Evolutionary conservation across 2,329 filamentous ascomycete genomes (phyloP).

Genomic region (Lasiodiplodia sp.): DNA sequence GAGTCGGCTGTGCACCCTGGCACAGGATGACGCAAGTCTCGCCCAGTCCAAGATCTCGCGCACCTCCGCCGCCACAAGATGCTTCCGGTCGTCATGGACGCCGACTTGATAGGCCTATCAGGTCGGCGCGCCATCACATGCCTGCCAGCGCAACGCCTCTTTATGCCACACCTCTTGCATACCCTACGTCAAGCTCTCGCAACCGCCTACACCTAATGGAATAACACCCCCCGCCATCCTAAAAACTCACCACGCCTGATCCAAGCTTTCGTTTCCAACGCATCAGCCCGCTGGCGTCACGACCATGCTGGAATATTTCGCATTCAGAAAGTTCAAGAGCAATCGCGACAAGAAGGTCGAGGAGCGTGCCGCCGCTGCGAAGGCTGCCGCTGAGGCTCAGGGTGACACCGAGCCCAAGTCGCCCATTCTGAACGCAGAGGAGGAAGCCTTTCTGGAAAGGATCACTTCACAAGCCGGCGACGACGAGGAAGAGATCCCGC

Average conservation of each 20-base stretch:
- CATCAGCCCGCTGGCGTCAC: conserved; percentile 1
- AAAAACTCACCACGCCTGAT: neutral
- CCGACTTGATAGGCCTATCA: conserved; percentile 15
- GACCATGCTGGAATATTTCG: conserved; percentile 48
- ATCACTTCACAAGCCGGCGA: conserved; percentile 54
- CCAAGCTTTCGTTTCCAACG: neutral
- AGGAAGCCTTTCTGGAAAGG: conserved; percentile 63
- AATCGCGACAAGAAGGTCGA: conserved; percentile 37
- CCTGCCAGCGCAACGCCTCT: conserved; percentile 2
- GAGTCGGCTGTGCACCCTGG: neutral
- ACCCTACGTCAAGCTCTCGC: conserved; percentile 15
- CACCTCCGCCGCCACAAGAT: neutral
- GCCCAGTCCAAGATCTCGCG: conserved; percentile 4
- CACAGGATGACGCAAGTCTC: conserved; percentile 19
- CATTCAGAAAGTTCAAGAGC: conserved; percentile 50
- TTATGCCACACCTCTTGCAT: neutral
- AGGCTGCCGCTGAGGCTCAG: conserved; percentile 38
- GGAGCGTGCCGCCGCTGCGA: conserved; percentile 13
- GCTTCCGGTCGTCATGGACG: conserved; percentile 22
- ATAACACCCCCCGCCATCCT: neutral
- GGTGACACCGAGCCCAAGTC: conserved; percentile 36
- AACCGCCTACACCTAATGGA: neutral
- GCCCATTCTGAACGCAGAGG: conserved; percentile 66
- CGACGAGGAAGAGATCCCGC: conserved; percentile 51
- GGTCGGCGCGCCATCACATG: conserved; percentile 12